phyloP scores from a whole-genome alignment of 352 stramenopile genomes.

The Globisporangium middletonii region DNA sequence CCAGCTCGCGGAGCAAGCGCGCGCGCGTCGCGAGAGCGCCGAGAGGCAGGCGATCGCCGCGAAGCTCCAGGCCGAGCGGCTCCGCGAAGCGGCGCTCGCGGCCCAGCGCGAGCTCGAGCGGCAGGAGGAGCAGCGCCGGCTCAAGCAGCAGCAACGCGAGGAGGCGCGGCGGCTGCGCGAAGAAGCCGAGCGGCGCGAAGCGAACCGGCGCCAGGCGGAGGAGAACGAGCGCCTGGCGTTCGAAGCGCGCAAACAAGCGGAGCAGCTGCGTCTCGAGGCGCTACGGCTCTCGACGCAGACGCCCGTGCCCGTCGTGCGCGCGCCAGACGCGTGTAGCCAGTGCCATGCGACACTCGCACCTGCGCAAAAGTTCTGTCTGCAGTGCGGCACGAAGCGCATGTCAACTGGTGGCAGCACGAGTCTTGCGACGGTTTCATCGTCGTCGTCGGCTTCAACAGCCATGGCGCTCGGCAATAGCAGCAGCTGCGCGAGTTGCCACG shows the following conservation, averaged over 20 bases:
- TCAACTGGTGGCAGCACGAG: background rate
- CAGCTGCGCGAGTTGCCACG: slow-evolving; percentile 39
- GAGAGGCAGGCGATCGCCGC: slow-evolving; percentile 54
- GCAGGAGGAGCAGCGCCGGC: slow-evolving; percentile 41
- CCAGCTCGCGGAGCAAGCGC: slow-evolving; percentile 42
- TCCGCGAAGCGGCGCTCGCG: slow-evolving; percentile 43
- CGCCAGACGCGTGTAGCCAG: slow-evolving; percentile 1
- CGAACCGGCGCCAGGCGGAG: slow-evolving; percentile 51
- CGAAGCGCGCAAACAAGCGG: slow-evolving; percentile 56
- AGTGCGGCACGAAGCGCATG: slow-evolving; percentile 47
- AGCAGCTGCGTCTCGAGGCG: slow-evolving; percentile 51
- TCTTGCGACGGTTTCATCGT: slow-evolving; percentile 1
- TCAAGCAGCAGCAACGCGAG: slow-evolving; percentile 40
- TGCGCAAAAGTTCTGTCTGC: slow-evolving; percentile 64
- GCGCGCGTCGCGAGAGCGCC: slow-evolving; percentile 43
- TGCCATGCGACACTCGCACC: slow-evolving; percentile 19
- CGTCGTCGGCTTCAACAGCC: slow-evolving; percentile 7
- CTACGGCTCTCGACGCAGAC: slow-evolving; percentile 33
- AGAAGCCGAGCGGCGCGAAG: slow-evolving; percentile 52
- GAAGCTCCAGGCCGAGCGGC: slow-evolving; percentile 39
- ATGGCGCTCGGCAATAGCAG: slow-evolving; percentile 10
- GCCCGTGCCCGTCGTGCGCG: slow-evolving; percentile 6
- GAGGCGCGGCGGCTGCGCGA: slow-evolving; percentile 48
- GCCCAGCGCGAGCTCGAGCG: slow-evolving; percentile 53
- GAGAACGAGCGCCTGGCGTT: slow-evolving; percentile 54